A percentile compares a stretch with the other conserved stretches of the same genome.
Evolutionary conservation across 108 stramenopile genomes (phyloP).

Genomic region (Craspedostauros australis): DNA sequence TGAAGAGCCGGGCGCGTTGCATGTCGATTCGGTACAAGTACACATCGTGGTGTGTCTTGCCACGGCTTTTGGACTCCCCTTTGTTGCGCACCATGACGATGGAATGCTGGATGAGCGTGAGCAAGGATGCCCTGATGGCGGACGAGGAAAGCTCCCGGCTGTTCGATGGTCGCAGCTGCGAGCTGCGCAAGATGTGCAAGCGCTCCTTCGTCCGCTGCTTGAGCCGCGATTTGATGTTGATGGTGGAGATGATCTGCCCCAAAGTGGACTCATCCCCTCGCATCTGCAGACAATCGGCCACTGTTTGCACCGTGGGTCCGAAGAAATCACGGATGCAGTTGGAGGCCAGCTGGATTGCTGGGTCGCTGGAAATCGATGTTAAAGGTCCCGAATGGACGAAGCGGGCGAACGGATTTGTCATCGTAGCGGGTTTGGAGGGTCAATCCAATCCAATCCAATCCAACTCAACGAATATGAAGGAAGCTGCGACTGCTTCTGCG

Average conservation of each 20-base stretch:
- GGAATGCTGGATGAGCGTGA: constrained; percentile 68
- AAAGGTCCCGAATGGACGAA: constrained; percentile 61
- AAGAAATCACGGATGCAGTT: constrained; percentile 77
- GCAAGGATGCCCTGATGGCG: constrained; percentile 12
- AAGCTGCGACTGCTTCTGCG: no score
- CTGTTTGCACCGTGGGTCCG: constrained; percentile 71
- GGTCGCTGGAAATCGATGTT: constrained; percentile 52
- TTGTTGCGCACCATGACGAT: constrained; percentile 27
- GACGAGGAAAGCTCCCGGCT: constrained; percentile 1
- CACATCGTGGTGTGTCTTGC: background rate
- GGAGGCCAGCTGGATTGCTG: constrained; percentile 40
- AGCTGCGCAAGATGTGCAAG: constrained; percentile 12
- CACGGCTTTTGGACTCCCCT: constrained; percentile 7
- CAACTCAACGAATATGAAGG: no score
- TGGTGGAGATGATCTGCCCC: constrained; percentile 29
- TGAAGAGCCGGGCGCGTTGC: constrained; percentile 47
- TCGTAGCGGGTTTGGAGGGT: no score
- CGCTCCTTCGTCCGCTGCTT: constrained; percentile 26
- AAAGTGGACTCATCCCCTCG: constrained; percentile 46
- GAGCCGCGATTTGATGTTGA: constrained; percentile 33
- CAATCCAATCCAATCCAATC: no score
- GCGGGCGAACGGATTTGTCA: constrained; percentile 55
- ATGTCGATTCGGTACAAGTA: constrained; percentile 48
- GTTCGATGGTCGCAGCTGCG: constrained; percentile 7
- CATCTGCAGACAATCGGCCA: constrained; percentile 59